A percentile compares a stretch with the other conserved stretches of the same genome.
These are phyloP conservation scores for Xylaria acuta DNA, from an alignment of 495 filamentous ascomycete genomes.

Conservation along the genomic window DNA sequence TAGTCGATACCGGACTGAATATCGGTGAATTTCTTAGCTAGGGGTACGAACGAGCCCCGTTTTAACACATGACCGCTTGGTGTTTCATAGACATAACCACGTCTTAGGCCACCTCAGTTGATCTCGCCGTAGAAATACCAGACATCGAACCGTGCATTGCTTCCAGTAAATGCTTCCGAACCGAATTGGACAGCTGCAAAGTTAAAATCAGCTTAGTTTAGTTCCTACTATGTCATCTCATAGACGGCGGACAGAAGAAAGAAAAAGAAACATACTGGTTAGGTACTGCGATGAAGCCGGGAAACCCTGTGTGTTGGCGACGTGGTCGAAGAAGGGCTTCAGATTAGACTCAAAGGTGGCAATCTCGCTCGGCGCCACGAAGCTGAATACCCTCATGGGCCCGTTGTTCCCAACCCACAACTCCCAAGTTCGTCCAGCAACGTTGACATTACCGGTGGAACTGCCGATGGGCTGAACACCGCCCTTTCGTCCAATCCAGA, in stretches of 20 bases:
- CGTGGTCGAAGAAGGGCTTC: constrained; percentile 62
- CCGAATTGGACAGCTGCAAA: constrained; percentile 22
- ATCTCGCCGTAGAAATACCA: constrained; percentile 23
- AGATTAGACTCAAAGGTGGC: constrained; percentile 62
- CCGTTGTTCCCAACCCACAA: constrained; percentile 65
- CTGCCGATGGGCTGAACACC: constrained; percentile 69
- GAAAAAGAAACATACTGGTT: constrained; percentile 46
- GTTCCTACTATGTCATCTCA: background rate
- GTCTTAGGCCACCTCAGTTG: constrained; percentile 13
- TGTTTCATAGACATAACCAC: background rate
- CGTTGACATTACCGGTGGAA: constrained; percentile 59
- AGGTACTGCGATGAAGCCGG: constrained; percentile 56
- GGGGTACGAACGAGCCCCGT: background rate
- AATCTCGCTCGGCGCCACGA: constrained; percentile 55
- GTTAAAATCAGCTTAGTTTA: background rate
- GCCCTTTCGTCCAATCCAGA: constrained; percentile 67
- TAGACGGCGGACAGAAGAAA: background rate
- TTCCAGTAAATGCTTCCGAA: constrained; percentile 18
- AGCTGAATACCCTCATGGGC: constrained; percentile 64
- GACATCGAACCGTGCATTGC: constrained; percentile 13
- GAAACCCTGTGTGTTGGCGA: constrained; percentile 56
- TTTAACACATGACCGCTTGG: background rate
- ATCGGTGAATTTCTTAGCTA: background rate
- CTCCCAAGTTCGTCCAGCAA: constrained; percentile 58
- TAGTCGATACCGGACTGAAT: background rate